These are phyloP conservation scores for Singerocomus rubriflavus DNA, from an alignment of 1,284 basidiomycete species.

Conservation along the genomic window DNA sequence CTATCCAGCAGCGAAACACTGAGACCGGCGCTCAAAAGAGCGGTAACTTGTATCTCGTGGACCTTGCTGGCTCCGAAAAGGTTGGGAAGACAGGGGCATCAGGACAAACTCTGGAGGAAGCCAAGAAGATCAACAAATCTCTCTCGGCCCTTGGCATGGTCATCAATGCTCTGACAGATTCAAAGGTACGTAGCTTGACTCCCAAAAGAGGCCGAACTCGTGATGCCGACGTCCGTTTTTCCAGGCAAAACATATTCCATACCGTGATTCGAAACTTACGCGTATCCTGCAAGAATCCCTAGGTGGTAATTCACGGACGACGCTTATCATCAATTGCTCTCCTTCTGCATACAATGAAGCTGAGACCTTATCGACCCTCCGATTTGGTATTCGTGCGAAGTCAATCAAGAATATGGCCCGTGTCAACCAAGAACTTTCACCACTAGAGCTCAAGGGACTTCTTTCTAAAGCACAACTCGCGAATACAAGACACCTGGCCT, in stretches of 20 bases:
- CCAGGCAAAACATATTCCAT: slow-evolving; percentile 95
- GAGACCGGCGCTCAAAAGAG: slow-evolving; percentile 96
- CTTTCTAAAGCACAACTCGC: slow-evolving; percentile 90
- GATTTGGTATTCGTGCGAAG: slow-evolving; percentile 99
- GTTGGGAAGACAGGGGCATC: slow-evolving; percentile 99
- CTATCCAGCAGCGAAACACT: slow-evolving; percentile 94
- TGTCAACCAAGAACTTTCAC: slow-evolving; percentile 97
- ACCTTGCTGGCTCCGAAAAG: slow-evolving; percentile 98
- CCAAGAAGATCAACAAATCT: slow-evolving; percentile 99
- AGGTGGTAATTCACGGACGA: slow-evolving; percentile 98
- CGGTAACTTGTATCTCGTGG: slow-evolving; percentile 96
- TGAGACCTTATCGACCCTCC: slow-evolving; percentile 95
- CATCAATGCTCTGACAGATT: slow-evolving; percentile 97
- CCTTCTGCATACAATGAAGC: slow-evolving; percentile 96
- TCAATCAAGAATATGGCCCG: slow-evolving; percentile 99
- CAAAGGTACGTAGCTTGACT: slow-evolving; percentile 62
- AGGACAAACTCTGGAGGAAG: slow-evolving; percentile 98
- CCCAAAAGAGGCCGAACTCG: background rate
- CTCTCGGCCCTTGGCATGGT: slow-evolving; percentile 99
- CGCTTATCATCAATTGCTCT: slow-evolving; percentile 98
- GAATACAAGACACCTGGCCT: slow-evolving; percentile 80
- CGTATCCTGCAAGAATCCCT: slow-evolving; percentile 99
- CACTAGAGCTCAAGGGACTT: slow-evolving; percentile 90
- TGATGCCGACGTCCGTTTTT: slow-evolving; percentile 8
- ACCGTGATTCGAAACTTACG: slow-evolving; percentile 98